These are phyloP conservation scores for Pezicula neosporulosa DNA, from an alignment of 2,329 filamentous ascomycete species.

Conservation along the genomic window DNA sequence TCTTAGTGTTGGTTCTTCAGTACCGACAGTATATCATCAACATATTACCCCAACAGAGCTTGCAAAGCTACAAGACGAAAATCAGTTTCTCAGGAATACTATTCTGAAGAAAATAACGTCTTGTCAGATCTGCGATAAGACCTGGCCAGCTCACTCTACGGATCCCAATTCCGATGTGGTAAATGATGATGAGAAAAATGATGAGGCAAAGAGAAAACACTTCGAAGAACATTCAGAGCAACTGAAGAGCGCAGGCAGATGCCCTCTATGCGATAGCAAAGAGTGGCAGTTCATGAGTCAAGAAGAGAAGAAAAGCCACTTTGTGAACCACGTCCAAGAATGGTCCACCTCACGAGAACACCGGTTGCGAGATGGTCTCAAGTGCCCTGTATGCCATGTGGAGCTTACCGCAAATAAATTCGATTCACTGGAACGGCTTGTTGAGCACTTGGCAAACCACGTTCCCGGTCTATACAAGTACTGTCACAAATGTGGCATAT, in stretches of 20 bases:
- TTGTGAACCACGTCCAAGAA: conserved; percentile 9
- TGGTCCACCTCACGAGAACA: conserved; percentile 5
- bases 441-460: conserved; percentile 20
- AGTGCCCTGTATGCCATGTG: conserved; percentile 21
- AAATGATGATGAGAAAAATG: background rate
- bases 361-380: conserved; percentile 10
- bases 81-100: conserved; percentile 17
- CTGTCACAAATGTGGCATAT: conserved; percentile 18
- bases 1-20: conserved; percentile 8
- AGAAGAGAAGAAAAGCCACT: conserved; percentile 18
- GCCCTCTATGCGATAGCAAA: conserved; percentile 19
- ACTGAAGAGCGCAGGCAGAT: conserved; percentile 14
- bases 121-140: conserved; percentile 17
- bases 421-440: conserved; percentile 6
- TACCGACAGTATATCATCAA: conserved; percentile 18
- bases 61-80: conserved; percentile 13
- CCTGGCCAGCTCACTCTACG: conserved; percentile 7
- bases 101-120: conserved; percentile 14
- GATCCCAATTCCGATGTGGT: background rate
- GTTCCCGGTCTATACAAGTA: conserved; percentile 15
- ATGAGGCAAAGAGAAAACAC: conserved; percentile 13
- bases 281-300: conserved; percentile 16
- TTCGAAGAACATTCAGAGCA: conserved; percentile 13
- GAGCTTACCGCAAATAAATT: conserved; percentile 7
- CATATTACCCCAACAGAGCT: conserved; percentile 22